phyloP scores from a whole-genome alignment of 108 stramenopile genomes.

The Aurantiochytrium sp. region DNA sequence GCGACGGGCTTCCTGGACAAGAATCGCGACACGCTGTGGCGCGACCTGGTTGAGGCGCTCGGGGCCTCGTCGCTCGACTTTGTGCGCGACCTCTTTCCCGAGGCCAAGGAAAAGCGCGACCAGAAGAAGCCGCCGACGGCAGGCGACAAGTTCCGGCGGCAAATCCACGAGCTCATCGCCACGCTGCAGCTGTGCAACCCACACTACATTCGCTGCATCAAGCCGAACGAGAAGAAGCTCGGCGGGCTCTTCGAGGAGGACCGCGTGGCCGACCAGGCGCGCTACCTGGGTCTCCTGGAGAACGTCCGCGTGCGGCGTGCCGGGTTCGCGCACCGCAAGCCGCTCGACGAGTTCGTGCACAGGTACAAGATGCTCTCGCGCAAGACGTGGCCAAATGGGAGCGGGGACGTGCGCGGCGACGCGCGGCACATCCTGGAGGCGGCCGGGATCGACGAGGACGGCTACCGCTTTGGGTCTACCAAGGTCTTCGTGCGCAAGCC shows the following conservation, averaged over 20 bases:
- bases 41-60: slow-evolving; percentile 31
- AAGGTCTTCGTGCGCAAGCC: slow-evolving; percentile 50
- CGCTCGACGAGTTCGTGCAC: slow-evolving; percentile 26
- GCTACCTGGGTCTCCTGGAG: slow-evolving; percentile 45
- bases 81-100: not conserved
- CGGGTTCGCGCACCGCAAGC: slow-evolving; percentile 32
- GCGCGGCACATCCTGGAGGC: not conserved
- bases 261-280: slow-evolving; percentile 35
- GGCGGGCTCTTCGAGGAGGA: slow-evolving; percentile 14
- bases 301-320: slow-evolving; percentile 39
- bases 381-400: not conserved
- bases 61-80: not conserved
- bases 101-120: not conserved
- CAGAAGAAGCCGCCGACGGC: slow-evolving; percentile 37
- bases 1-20: slow-evolving; percentile 37
- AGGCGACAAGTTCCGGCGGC: slow-evolving; percentile 51
- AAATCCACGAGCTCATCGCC: slow-evolving; percentile 37
- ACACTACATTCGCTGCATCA: slow-evolving; percentile 43
- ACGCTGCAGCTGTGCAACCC: slow-evolving; percentile 12
- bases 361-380: slow-evolving; percentile 30
- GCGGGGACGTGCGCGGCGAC: not conserved
- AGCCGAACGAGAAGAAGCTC: slow-evolving; percentile 37
- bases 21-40: slow-evolving; percentile 35
- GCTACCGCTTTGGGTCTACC: slow-evolving; percentile 39
- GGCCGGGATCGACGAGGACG: slow-evolving; percentile 15